Evolutionary conservation across 2,329 filamentous ascomycete genomes (phyloP).

Genomic region (Cladosporium sp.): DNA sequence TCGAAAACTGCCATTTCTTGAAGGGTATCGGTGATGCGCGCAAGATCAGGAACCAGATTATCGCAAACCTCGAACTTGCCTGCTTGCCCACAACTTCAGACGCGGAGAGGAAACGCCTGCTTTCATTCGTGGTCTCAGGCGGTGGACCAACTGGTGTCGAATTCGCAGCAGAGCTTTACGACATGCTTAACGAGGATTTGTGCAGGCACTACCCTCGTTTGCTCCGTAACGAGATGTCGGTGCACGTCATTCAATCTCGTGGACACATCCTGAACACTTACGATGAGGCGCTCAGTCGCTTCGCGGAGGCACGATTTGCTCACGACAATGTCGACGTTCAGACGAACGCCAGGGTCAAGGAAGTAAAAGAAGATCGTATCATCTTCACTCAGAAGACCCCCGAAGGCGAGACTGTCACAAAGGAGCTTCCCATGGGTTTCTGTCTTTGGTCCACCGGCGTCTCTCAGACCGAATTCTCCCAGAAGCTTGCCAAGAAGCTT

Average conservation of each 20-base stretch:
- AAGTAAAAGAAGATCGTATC: slow-evolving; percentile 81
- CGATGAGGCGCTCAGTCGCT: slow-evolving; percentile 88
- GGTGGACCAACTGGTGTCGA: slow-evolving; percentile 96
- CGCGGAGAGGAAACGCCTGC: slow-evolving; percentile 78
- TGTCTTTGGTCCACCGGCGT: slow-evolving; percentile 98
- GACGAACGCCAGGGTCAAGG: slow-evolving; percentile 90
- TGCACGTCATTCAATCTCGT: slow-evolving; percentile 93
- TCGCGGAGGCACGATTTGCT: slow-evolving; percentile 86
- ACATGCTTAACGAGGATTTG: slow-evolving; percentile 94
- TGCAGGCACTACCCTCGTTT: slow-evolving; percentile 81
- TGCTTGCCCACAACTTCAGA: slow-evolving; percentile 92
- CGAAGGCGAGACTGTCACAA: slow-evolving; percentile 73
- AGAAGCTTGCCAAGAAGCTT: slow-evolving; percentile 75
- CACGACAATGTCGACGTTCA: slow-evolving; percentile 90
- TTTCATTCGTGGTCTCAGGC: slow-evolving; percentile 95
- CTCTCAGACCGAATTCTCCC: slow-evolving; percentile 76
- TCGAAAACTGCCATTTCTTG: slow-evolving; percentile 91
- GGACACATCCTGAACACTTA: slow-evolving; percentile 98
- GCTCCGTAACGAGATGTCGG: slow-evolving; percentile 94
- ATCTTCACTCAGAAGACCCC: slow-evolving; percentile 81
- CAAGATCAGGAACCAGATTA: slow-evolving; percentile 81
- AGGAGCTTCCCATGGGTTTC: slow-evolving; percentile 94
- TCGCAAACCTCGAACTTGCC: slow-evolving; percentile 86
- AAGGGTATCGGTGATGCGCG: slow-evolving; percentile 95
- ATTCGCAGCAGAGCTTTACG: slow-evolving; percentile 94